These are phyloP conservation scores for Penicillium lividum DNA, from an alignment of 495 filamentous ascomycete genomes.

Conservation along the genomic window DNA sequence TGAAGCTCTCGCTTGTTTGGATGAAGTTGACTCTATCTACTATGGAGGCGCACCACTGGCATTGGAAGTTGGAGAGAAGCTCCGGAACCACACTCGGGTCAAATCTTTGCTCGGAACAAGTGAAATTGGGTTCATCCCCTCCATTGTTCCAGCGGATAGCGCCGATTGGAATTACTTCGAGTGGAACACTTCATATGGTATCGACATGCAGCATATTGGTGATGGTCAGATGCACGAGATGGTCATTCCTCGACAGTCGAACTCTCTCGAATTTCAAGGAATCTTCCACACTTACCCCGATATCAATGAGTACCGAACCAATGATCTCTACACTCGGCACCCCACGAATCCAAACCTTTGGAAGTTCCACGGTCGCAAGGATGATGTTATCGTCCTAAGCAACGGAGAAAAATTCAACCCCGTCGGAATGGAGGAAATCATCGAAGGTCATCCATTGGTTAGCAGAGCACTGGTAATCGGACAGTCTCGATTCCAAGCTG, in stretches of 20 bases:
- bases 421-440: conserved; percentile 28
- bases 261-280: background rate
- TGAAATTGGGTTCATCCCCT: conserved; percentile 19
- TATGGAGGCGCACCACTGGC: conserved; percentile 25
- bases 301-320: conserved; percentile 51
- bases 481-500: conserved; percentile 27
- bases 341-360: conserved; percentile 26
- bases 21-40: conserved; percentile 11
- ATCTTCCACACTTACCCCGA: conserved; percentile 36
- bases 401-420: conserved; percentile 47
- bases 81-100: conserved; percentile 11
- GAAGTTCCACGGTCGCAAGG: conserved; percentile 30
- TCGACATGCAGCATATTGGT: conserved; percentile 37
- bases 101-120: conserved; percentile 19
- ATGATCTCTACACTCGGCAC: conserved; percentile 53
- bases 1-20: conserved; percentile 8
- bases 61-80: conserved; percentile 13
- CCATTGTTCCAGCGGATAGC: conserved; percentile 32
- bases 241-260: conserved; percentile 21
- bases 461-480: conserved; percentile 33
- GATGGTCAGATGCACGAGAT: conserved; percentile 45
- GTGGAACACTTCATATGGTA: conserved; percentile 44
- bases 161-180: conserved; percentile 54
- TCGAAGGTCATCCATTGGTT: conserved; percentile 25
- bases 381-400: conserved; percentile 42